Conservation (phyloP, 2,329 filamentous ascomycete genomes). For the Aspergillus fructus region DNA sequence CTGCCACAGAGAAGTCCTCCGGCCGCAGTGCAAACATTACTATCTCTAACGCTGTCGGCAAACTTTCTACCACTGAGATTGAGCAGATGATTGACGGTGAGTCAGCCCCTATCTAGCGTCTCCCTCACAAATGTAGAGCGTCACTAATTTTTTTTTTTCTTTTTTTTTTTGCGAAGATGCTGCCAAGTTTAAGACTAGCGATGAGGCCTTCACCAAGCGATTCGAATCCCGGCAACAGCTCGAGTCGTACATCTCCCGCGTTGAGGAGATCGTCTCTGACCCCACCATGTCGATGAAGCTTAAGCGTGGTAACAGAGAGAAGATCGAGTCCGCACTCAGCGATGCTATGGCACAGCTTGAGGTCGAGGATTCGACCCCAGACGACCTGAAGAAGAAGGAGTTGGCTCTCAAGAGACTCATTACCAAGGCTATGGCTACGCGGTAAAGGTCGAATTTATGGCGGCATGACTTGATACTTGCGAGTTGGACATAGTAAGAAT, state of each 20-base stretch:
- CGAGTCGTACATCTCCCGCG: conserved; percentile 96
- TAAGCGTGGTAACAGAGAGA: conserved; percentile 99
- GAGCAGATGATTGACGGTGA: conserved; percentile 92
- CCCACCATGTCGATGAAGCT: conserved; percentile 94
- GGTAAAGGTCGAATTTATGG: conserved; percentile 55
- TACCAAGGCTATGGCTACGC: conserved; percentile 95
- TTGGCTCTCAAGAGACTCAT: conserved; percentile 95
- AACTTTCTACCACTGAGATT: conserved; percentile 91
- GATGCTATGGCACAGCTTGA: conserved; percentile 98
- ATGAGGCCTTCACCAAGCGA: conserved; percentile 98
- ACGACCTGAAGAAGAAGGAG: conserved; percentile 99
- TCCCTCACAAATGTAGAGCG: too few relatives aligned
- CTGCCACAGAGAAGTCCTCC: conserved; percentile 97
- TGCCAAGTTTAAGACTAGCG: conserved; percentile 97
- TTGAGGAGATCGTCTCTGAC: conserved; percentile 98
- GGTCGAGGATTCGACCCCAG: conserved; percentile 84
- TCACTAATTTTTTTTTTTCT: not conserved
- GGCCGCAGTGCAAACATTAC: conserved; percentile 99
- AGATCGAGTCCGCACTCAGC: conserved; percentile 95
- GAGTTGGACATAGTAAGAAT: conserved; percentile 6
- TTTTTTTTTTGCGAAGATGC: conserved; percentile 59
- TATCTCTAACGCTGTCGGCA: conserved; percentile 98
- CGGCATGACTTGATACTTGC: not conserved
- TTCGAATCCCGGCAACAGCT: conserved; percentile 99
- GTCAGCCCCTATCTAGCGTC: conserved; percentile 18